These are phyloP conservation scores for Termitomyces sp. DNA, from an alignment of 768 basidiomycete species.

Conservation along the genomic window DNA sequence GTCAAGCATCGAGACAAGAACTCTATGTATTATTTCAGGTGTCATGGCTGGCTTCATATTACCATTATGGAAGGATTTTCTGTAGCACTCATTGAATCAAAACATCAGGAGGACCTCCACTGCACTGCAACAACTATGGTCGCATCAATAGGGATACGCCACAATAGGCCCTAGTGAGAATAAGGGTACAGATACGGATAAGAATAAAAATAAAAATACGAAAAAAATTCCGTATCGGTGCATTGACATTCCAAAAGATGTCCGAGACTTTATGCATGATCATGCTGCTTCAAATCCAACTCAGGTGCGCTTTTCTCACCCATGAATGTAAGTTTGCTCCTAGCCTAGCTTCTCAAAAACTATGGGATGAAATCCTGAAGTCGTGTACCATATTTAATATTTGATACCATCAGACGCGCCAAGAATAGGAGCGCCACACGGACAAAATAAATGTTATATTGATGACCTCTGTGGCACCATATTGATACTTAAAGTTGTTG, in stretches of 20 bases:
- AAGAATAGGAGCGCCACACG: conserved; percentile 18
- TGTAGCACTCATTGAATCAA: conserved; percentile 11
- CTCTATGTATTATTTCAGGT: conserved; percentile 22
- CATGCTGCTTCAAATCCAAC: conserved; percentile 4
- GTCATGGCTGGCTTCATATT: conserved; percentile 24
- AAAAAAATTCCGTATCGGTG: background rate
- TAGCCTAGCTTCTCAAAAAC: conserved; percentile 1
- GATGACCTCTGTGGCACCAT: too few relatives aligned
- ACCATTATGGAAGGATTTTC: conserved; percentile 9
- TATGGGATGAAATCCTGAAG: conserved; percentile 20
- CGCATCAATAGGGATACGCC: too few relatives aligned
- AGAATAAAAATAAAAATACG: too few relatives aligned
- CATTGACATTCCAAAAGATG: background rate
- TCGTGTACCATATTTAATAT: conserved; percentile 16
- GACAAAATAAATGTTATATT: background rate
- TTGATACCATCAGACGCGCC: conserved; percentile 15
- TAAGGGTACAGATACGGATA: too few relatives aligned
- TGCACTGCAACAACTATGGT: too few relatives aligned
- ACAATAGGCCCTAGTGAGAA: too few relatives aligned
- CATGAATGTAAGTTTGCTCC: background rate
- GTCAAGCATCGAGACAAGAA: conserved; percentile 22
- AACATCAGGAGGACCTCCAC: conserved; percentile 8
- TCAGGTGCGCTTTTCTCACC: conserved; percentile 11
- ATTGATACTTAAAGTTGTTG: too few relatives aligned
- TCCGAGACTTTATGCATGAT: background rate